Evolutionary conservation across 1,139 yeast genomes (phyloP).

Genomic region (Taphrina deformans): DNA sequence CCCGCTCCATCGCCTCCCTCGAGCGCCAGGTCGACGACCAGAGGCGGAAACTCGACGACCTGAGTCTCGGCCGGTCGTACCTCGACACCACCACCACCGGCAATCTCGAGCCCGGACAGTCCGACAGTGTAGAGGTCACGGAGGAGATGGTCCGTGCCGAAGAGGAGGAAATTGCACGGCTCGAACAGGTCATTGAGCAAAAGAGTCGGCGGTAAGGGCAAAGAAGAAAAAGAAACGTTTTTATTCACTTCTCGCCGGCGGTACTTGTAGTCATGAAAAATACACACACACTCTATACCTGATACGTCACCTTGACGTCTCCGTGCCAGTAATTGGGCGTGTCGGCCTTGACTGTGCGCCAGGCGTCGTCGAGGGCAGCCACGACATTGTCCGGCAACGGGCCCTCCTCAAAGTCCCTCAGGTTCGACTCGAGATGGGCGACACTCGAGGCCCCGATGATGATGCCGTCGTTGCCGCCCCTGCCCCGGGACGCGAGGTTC

Average conservation of each 20-base stretch:
- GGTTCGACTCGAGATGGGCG: slow-evolving; percentile 40
- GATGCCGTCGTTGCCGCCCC: slow-evolving; percentile 41
- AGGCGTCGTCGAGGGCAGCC: slow-evolving; percentile 40
- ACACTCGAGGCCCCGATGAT: slow-evolving; percentile 41
- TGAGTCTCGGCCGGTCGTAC: not conserved
- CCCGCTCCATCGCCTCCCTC: not conserved
- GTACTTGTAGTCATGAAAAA: not conserved
- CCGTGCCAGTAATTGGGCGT: slow-evolving; percentile 40
- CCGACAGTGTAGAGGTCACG: not conserved
- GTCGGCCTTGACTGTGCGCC: slow-evolving; percentile 40
- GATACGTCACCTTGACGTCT: slow-evolving; percentile 15
- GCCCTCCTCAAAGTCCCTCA: slow-evolving; percentile 39
- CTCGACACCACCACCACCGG: not conserved
- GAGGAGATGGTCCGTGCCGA: slow-evolving; percentile 20
- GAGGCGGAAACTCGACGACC: slow-evolving; percentile 1
- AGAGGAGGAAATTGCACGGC: slow-evolving; percentile 15
- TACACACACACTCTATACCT: slow-evolving; percentile 46
- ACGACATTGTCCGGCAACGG: slow-evolving; percentile 40
- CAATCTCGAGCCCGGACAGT: not conserved
- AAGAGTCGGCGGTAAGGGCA: slow-evolving; percentile 45
- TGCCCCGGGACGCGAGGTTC: slow-evolving; percentile 34
- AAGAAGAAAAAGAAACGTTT: not conserved
- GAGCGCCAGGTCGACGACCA: slow-evolving; percentile 17
- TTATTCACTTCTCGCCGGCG: too few species aligned
- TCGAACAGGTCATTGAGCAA: slow-evolving; percentile 10